phyloP scores from a whole-genome alignment of 2,329 filamentous ascomycete genomes.

The Fusarium sp. region DNA sequence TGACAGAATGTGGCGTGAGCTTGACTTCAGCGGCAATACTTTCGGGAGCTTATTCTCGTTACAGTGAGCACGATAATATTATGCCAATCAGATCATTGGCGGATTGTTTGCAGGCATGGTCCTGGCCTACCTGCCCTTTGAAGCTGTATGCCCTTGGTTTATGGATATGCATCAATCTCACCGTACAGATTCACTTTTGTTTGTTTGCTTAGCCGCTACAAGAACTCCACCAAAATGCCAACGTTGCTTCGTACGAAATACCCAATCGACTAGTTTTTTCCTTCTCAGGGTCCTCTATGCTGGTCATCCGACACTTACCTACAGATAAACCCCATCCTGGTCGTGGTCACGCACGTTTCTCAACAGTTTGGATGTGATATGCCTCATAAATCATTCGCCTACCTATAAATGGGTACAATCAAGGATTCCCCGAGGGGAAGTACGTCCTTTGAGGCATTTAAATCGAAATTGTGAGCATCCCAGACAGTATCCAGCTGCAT shows the following conservation, averaged over 20 bases:
- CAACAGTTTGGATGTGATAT: not conserved
- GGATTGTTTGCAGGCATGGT: not conserved
- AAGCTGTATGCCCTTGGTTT: not conserved
- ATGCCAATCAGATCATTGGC: not conserved
- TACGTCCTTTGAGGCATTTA: slow-evolving; percentile 7
- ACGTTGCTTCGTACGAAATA: not conserved
- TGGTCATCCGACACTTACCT: not conserved
- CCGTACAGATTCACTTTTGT: not conserved
- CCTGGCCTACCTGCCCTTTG: not conserved
- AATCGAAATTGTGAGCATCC: not conserved
- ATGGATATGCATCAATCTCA: not conserved
- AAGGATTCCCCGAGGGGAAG: not conserved
- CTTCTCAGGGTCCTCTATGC: not conserved
- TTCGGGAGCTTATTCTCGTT: not conserved
- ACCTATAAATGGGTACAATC: not conserved
- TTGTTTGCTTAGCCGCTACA: too few relatives aligned
- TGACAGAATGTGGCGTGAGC: not conserved
- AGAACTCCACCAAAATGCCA: not conserved
- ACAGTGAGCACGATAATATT: not conserved
- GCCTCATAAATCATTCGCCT: not conserved
- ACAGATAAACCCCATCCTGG: not conserved
- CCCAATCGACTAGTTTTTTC: not conserved
- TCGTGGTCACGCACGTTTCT: not conserved
- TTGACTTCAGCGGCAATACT: not conserved
- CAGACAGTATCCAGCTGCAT: not conserved